Evolutionary conservation across 2,329 filamentous ascomycete genomes (phyloP).

Genomic region (Byssothecium circinans): DNA sequence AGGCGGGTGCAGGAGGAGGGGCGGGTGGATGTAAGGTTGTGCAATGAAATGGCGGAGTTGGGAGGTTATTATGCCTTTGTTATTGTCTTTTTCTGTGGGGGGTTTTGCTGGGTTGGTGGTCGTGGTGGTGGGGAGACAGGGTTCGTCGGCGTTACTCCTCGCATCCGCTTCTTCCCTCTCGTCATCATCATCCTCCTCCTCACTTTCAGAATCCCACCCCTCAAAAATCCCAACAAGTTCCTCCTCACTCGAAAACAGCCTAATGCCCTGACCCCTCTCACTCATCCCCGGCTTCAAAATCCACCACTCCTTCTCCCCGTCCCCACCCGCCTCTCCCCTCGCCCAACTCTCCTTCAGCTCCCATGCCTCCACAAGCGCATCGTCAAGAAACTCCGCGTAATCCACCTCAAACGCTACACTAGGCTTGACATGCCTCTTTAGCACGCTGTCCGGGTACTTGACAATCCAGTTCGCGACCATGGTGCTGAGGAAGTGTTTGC

Average conservation of each 20-base stretch:
- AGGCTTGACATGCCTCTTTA: constrained; percentile 72
- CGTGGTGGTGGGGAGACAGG: constrained; percentile 26
- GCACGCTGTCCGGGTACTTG: constrained; percentile 73
- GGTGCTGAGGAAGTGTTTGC: constrained; percentile 88
- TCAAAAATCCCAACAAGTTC: constrained; percentile 89
- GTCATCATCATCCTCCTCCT: constrained; percentile 59
- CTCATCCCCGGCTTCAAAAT: constrained; percentile 98
- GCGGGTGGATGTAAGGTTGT: constrained; percentile 91
- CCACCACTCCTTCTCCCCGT: constrained; percentile 75
- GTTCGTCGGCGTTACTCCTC: constrained; percentile 24
- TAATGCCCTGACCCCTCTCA: constrained; percentile 89
- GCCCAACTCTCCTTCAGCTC: constrained; percentile 80
- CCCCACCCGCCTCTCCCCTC: constrained; percentile 50
- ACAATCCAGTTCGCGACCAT: constrained; percentile 83
- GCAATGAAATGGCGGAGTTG: constrained; percentile 95
- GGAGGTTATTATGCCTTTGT: constrained; percentile 71
- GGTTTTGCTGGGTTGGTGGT: constrained; percentile 35
- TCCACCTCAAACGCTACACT: constrained; percentile 90
- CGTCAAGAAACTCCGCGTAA: constrained; percentile 94
- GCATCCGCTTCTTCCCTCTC: constrained; percentile 36
- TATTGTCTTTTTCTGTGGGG: constrained; percentile 38
- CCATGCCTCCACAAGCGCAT: constrained; percentile 86
- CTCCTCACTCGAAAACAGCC: constrained; percentile 81
- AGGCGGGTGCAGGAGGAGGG: constrained; percentile 75
- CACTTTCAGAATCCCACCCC: constrained; percentile 78